Evolutionary conservation across 352 stramenopile genomes (phyloP), one percentile per base, ranked within the genome.

Genomic region (Phytophthora multivora): DNA sequence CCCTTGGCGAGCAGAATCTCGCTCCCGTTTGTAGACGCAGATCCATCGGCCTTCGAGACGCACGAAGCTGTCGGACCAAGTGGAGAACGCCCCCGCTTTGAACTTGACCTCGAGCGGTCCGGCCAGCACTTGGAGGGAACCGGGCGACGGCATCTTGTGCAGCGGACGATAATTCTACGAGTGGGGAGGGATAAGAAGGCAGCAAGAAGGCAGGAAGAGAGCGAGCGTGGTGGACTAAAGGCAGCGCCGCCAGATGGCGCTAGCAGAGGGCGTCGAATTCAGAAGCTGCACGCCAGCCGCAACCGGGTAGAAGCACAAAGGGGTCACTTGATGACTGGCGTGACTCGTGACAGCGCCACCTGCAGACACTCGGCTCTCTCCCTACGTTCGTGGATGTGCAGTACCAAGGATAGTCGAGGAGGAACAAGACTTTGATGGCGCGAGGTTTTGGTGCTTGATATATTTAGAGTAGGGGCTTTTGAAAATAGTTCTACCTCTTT

Each of bases 61-160:
- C 41, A 87, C 79, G 56, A 87, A 88, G 42, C 80, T 74, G 51
- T 85, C 77, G 19, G 75, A 77, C 81, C 81, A 90, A 36, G 75
- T 88, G 30, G 79, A 79, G 59, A 90, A 90, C 1, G 80, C 72
- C 42, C 80, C 79, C 19, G 69, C 73, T 49, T 88, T 88, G 67
- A 87, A 88, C 60, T 87, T 86, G 59, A 88, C 78, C 54, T 90
- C 80, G 28, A 90, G 70, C 46, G 74, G 77, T 12, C 78, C 80
- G 11, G 74, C 63, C 68, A 87, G 59, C 36, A 73, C 53, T 65
- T 90, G 73, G 39, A 88, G 70, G 6, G 75, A 67, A 47, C 74
- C 71, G 2, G 59, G n/a, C 26, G 55, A 58, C 41, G 62, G 66
- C 50, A 73, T 71, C 49, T 38, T 60, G 51, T 26, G 51, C 28